These are phyloP conservation scores for Yamadazyma sp. DNA, from an alignment of 1,139 yeast genomes.

Conservation along the genomic window DNA sequence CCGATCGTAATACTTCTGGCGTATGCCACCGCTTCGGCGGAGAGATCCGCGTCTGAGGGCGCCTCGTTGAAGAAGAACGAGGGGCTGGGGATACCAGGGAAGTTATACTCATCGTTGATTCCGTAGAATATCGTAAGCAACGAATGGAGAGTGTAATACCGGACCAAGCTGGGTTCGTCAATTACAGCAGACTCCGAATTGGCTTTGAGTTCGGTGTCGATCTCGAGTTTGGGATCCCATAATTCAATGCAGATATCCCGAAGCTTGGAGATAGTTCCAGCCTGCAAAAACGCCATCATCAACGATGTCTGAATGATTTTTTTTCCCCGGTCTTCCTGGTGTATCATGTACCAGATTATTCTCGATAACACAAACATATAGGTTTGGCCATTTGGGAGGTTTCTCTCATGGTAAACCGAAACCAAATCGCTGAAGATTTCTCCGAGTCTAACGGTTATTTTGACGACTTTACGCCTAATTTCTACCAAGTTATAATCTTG, in stretches of 20 bases:
- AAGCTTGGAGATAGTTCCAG: slow-evolving; percentile 37
- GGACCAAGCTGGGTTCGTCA: neutral
- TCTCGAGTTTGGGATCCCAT: slow-evolving; percentile 1
- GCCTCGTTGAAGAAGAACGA: slow-evolving; percentile 26
- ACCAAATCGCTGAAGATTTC: slow-evolving; percentile 26
- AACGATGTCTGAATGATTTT: slow-evolving; percentile 43
- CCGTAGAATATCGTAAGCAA: slow-evolving; percentile 32
- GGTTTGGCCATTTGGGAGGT: slow-evolving; percentile 20
- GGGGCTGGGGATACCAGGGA: slow-evolving; percentile 25
- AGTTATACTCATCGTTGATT: slow-evolving; percentile 28
- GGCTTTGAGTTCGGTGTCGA: neutral
- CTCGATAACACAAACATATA: slow-evolving; percentile 32
- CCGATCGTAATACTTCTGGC: slow-evolving; percentile 33
- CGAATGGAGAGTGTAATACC: slow-evolving; percentile 1
- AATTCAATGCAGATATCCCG: neutral
- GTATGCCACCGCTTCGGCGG: slow-evolving; percentile 40
- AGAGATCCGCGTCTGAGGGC: slow-evolving; percentile 13
- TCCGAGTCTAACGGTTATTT: slow-evolving; percentile 40
- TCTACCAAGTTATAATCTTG: slow-evolving; percentile 37
- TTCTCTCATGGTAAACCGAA: slow-evolving; percentile 20
- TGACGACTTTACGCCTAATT: slow-evolving; percentile 41
- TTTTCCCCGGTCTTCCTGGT: slow-evolving; percentile 32
- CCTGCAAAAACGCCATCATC: slow-evolving; percentile 47
- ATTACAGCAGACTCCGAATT: neutral
- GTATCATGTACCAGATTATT: slow-evolving; percentile 25